phyloP scores from a whole-genome alignment of 805 yeast species.

The Spathaspora passalidarum region DNA sequence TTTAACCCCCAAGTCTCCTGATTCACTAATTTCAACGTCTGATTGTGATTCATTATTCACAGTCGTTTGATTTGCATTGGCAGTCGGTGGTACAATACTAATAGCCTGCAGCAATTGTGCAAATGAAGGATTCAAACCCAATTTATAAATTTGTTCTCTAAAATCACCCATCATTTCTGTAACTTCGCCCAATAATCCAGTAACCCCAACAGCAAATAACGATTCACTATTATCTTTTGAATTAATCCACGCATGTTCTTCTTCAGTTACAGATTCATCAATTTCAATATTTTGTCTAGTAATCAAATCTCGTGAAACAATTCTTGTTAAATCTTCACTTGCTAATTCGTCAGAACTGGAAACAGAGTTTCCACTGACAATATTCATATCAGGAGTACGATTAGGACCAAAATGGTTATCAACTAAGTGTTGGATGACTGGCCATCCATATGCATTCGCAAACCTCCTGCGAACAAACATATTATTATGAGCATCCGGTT shows the following conservation, averaged over 20 bases:
- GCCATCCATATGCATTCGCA: constrained; percentile 95
- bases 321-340: constrained; percentile 23
- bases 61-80: background rate
- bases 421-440: constrained; percentile 80
- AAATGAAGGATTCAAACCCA: constrained; percentile 6
- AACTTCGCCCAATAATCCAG: constrained; percentile 65
- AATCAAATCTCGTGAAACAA: constrained; percentile 35
- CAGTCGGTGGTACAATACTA: background rate
- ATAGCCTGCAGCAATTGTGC: constrained; percentile 7
- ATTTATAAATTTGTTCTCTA: constrained; percentile 32
- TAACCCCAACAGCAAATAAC: constrained; percentile 58
- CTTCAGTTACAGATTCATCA: constrained; percentile 20
- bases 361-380: background rate
- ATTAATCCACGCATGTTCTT: constrained; percentile 51
- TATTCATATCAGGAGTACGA: constrained; percentile 7
- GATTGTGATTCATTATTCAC: constrained; percentile 3
- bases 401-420: constrained; percentile 53
- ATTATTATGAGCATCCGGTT: constrained; percentile 95
- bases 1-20: constrained; percentile 12
- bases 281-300: constrained; percentile 32
- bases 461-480: constrained; percentile 84
- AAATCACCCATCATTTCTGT: constrained; percentile 55
- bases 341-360: constrained; percentile 20
- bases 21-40: constrained; percentile 7
- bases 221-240: constrained; percentile 36